Base-by-base conservation (phyloP, 2,329 filamentous ascomycete species). In the Talaromyces sp. region DNA sequence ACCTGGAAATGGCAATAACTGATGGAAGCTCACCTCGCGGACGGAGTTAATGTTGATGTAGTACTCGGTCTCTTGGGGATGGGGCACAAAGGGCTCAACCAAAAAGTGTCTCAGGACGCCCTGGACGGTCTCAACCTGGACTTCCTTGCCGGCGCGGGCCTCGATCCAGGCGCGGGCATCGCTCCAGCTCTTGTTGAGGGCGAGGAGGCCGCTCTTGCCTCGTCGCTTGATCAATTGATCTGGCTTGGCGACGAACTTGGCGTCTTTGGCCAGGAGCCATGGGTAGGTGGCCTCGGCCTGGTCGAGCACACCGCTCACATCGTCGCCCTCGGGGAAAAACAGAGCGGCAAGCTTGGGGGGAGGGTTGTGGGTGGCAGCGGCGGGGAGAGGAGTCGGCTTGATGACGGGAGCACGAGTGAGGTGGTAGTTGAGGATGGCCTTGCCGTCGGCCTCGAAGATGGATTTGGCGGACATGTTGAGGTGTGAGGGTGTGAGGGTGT, bases 41-140 rank as follows among this genome's bases (percentile, higher is more conserved):
- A 96, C 93, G 66, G 95, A 98, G 87, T 97, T 95, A 84, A 99
- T 99, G 88, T 97, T 97, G 84, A 99, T 96, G 83, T 99, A 99
- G 84, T 98, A 98, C 82, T 99, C 95, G 67, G 93, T 97, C 78
- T 92, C 89, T 72, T 92, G 86, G 67, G 93, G 90, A 81, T 99
- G 95, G 73, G 93, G 95, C 65, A 98, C 93, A 75, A 99, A 98
- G 58, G 95, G 95, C 87, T 99, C 95, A 70, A 99, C 93, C 68
- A 99, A 85, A 85, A 99, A 99, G 73, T 96, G 91, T 78, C 93
- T 89, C 77, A 99, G 85, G 67, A 90, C 86, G 77, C 95, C 95
- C 66, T 90, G 86, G 69, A 92, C 88, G 71, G 90, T 89, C 88
- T 99, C 95, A 69, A 99, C 95, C 83, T 92, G 86, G 77, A 96